Evolutionary conservation across 1,284 basidiomycete genomes (phyloP).

Genomic region (Malassezia globosa): DNA sequence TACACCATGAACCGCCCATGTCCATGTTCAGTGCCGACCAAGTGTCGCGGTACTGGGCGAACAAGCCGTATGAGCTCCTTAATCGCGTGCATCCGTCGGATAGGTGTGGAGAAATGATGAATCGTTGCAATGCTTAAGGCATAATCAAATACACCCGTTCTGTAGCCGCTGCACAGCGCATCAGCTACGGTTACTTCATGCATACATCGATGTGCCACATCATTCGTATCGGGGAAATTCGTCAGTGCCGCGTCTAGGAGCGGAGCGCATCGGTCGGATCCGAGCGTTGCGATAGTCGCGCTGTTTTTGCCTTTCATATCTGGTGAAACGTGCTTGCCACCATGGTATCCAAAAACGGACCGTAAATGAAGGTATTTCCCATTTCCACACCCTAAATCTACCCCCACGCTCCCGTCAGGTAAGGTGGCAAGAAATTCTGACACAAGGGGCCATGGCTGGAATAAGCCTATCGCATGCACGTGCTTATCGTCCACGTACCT

Average conservation of each 20-base stretch:
- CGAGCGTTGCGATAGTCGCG: conserved; percentile 31
- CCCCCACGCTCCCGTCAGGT: conserved; percentile 67
- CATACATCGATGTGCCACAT: neutral
- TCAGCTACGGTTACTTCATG: conserved; percentile 43
- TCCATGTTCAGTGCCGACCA: neutral
- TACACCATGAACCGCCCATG: conserved; percentile 78
- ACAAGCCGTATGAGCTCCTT: conserved; percentile 36
- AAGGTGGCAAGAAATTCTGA: conserved; percentile 64
- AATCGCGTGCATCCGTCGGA: conserved; percentile 26
- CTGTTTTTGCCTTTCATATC: too few species aligned
- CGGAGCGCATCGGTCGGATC: conserved; percentile 64
- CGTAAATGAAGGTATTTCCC: conserved; percentile 70
- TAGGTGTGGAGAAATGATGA: conserved; percentile 41
- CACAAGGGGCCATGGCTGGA: conserved; percentile 82
- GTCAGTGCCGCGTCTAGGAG: conserved; percentile 27
- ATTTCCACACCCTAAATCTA: conserved; percentile 93
- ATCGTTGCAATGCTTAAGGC: conserved; percentile 45
- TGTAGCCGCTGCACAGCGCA: conserved; percentile 28
- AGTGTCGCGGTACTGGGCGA: neutral
- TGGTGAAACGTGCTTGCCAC: too few species aligned
- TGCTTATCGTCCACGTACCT: conserved; percentile 53
- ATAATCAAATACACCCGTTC: conserved; percentile 32
- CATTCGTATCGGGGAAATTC: conserved; percentile 19
- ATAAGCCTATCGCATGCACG: neutral
- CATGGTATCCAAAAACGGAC: conserved; percentile 19